Conservation (phyloP, 768 basidiomycete species). For the Phanerodontia chrysosporium region DNA sequence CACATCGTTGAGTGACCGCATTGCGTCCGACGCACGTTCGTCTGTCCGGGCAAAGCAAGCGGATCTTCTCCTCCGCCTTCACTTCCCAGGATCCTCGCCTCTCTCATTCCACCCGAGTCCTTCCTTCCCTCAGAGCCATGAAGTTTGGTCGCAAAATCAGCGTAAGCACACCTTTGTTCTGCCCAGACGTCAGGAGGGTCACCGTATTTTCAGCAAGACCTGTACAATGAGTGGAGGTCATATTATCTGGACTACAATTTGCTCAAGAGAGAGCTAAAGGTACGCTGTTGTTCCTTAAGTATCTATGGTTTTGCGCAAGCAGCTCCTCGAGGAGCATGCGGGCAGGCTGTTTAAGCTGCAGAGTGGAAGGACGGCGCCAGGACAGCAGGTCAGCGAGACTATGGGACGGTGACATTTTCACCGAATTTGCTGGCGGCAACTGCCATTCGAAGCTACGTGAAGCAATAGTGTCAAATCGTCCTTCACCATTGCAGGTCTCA, state of each 20-base stretch:
- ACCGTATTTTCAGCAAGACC: conserved; percentile 52
- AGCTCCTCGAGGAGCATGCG: background rate
- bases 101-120: background rate
- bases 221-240: conserved; percentile 88
- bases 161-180: conserved; percentile 33
- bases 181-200: background rate
- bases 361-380: background rate
- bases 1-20: background rate
- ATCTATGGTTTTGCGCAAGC: background rate
- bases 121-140: conserved; percentile 36
- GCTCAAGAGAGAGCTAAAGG: conserved; percentile 89
- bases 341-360: background rate
- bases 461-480: no score
- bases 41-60: background rate
- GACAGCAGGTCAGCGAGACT: background rate
- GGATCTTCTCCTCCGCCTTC: no score
- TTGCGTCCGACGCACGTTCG: conserved; percentile 16
- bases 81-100: background rate
- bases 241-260: conserved; percentile 88
- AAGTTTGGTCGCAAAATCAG: conserved; percentile 81
- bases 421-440: no score
- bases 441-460: no score
- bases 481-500: no score
- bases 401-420: no score
- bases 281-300: conserved; percentile 20